Conservation (phyloP, 2,329 filamentous ascomycete species). For the Fusarium equiseti region DNA sequence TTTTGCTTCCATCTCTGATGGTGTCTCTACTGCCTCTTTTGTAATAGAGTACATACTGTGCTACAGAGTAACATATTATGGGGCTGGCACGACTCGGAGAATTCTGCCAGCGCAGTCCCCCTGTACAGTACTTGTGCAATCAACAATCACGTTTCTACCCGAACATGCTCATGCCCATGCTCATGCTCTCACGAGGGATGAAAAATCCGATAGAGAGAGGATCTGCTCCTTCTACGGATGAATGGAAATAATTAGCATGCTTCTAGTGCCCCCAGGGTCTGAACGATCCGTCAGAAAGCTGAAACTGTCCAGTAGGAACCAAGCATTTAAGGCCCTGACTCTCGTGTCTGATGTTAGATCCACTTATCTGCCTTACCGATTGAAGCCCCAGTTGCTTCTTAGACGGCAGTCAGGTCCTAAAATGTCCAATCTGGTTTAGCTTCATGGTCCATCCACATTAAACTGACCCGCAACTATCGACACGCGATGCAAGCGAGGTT, state of each 20-base stretch:
- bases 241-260: slow-evolving; percentile 6
- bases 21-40: slow-evolving; percentile 11
- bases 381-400: slow-evolving; percentile 27
- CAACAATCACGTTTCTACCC: slow-evolving; percentile 29
- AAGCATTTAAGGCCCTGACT: not conserved
- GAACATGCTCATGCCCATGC: slow-evolving; percentile 2
- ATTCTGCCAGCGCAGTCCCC: slow-evolving; percentile 41
- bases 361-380: slow-evolving; percentile 20
- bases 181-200: not conserved
- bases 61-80: slow-evolving; percentile 33
- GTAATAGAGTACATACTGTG: slow-evolving; percentile 7
- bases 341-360: not conserved
- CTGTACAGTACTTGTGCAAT: slow-evolving; percentile 44
- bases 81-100: slow-evolving; percentile 43
- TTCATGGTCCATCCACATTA: slow-evolving; percentile 18
- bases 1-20: not conserved
- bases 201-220: not conserved
- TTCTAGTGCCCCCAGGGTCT: not conserved
- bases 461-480: slow-evolving; percentile 22
- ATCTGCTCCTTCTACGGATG: not conserved
- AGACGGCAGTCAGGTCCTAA: slow-evolving; percentile 28
- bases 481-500: slow-evolving; percentile 14
- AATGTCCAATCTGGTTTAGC: slow-evolving; percentile 28
- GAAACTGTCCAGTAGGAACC: not conserved
- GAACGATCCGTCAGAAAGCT: not conserved